Conservation (phyloP, 306 rosid genomes). For the Pterocarpus macrocarpus region DNA sequence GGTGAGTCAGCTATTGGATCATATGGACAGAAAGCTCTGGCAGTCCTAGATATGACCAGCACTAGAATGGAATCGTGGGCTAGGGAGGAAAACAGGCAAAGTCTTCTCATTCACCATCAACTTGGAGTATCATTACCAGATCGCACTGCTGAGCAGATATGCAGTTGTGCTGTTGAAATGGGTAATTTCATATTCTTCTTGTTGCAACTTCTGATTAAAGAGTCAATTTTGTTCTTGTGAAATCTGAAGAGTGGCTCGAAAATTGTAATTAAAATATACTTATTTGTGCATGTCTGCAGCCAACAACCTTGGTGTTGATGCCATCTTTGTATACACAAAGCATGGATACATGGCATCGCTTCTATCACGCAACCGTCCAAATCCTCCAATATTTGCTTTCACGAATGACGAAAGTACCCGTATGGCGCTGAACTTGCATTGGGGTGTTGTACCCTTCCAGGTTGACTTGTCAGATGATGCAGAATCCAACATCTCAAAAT, state of each 20-base stretch:
- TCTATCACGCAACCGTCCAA: constrained; percentile 82
- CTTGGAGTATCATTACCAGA: constrained; percentile 76
- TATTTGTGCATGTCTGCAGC: constrained; percentile 65
- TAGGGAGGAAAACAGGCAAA: constrained; percentile 70
- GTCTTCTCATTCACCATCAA: constrained; percentile 57
- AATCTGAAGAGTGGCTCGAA: background rate
- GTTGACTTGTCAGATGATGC: constrained; percentile 72
- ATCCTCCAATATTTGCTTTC: constrained; percentile 92
- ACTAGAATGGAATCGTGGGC: constrained; percentile 81
- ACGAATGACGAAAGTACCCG: constrained; percentile 66
- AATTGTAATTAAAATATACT: constrained; percentile 2
- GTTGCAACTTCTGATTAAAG: background rate
- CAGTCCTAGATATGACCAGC: constrained; percentile 79
- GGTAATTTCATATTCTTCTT: constrained; percentile 58
- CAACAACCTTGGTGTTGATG: constrained; percentile 90
- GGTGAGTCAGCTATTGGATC: constrained; percentile 93
- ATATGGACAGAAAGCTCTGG: constrained; percentile 78
- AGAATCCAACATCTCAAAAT: constrained; percentile 75
- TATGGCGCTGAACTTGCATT: constrained; percentile 78
- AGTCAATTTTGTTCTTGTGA: background rate
- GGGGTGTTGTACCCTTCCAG: constrained; percentile 87
- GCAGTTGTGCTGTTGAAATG: constrained; percentile 81
- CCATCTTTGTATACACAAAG: constrained; percentile 86
- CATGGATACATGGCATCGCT: constrained; percentile 92
- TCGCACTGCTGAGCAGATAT: constrained; percentile 81